phyloP scores from a whole-genome alignment of 805 yeast genomes.

The Ogataea nitratoaversa region DNA sequence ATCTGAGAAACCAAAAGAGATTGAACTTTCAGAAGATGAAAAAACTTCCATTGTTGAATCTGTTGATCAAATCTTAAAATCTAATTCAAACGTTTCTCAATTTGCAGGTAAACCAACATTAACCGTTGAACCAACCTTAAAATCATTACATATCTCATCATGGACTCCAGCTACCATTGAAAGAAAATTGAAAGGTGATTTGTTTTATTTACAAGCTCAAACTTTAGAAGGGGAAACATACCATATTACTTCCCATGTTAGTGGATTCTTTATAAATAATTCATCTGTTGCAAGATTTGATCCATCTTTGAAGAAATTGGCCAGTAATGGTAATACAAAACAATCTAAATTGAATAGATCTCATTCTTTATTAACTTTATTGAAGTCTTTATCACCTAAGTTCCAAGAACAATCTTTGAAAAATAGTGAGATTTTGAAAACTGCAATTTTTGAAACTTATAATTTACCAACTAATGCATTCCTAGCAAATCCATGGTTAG shows the following conservation, averaged over 20 bases:
- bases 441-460: conserved; percentile 49
- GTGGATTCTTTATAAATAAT: conserved; percentile 78
- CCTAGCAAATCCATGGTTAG: conserved; percentile 77
- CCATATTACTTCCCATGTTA: conserved; percentile 71
- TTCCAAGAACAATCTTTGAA: conserved; percentile 49
- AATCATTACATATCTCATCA: conserved; percentile 54
- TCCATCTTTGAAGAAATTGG: conserved; percentile 43
- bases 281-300: conserved; percentile 68
- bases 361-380: conserved; percentile 56
- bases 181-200: conserved; percentile 65
- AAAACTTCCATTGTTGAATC: conserved; percentile 17
- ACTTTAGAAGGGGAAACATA: conserved; percentile 78
- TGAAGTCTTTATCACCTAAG: conserved; percentile 61
- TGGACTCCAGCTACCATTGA: conserved; percentile 84
- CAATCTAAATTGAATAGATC: conserved; percentile 32
- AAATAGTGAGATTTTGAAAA: conserved; percentile 44
- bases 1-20: conserved; percentile 20
- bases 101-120: conserved; percentile 32
- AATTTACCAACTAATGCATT: conserved; percentile 57
- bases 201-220: conserved; percentile 67
- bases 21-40: conserved; percentile 30
- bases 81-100: conserved; percentile 9
- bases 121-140: conserved; percentile 47
- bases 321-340: conserved; percentile 21
- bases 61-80: conserved; percentile 17